phyloP scores from a whole-genome alignment of 257 asterid genomes.

The Hygrophila difformis region DNA sequence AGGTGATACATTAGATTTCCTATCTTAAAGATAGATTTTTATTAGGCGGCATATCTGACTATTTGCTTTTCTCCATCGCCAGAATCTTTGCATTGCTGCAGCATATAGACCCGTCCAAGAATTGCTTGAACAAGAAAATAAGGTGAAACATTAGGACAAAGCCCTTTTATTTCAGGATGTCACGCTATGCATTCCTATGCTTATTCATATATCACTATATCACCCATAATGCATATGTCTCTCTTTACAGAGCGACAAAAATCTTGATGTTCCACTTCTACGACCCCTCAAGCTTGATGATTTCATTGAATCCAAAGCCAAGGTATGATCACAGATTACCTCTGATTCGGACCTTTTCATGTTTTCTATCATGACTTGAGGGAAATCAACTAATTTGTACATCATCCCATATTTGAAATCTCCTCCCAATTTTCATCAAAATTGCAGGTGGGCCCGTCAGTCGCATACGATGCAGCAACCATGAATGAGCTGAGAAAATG shows the following conservation, averaged over 20 bases:
- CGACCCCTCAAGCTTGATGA: slow-evolving; percentile 73
- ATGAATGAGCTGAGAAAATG: slow-evolving; percentile 95
- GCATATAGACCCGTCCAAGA: slow-evolving; percentile 95
- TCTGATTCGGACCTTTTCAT: too few relatives aligned
- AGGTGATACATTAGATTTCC: slow-evolving; percentile 32
- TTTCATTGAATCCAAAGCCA: slow-evolving; percentile 67
- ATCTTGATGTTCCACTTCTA: slow-evolving; percentile 29
- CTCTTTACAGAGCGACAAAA: slow-evolving; percentile 46
- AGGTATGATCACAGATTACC: slow-evolving; percentile 50
- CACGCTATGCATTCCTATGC: too few relatives aligned
- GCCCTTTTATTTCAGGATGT: too few relatives aligned
- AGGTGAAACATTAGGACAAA: slow-evolving; percentile 26
- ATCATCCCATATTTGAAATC: too few relatives aligned
- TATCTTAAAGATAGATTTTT: too few relatives aligned
- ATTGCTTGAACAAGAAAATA: slow-evolving; percentile 63
- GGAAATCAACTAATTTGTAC: too few relatives aligned
- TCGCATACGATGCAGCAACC: slow-evolving; percentile 87
- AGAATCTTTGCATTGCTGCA: slow-evolving; percentile 95
- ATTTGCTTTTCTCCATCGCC: slow-evolving; percentile 9
- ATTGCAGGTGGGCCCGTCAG: slow-evolving; percentile 92
- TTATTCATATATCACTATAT: not conserved
- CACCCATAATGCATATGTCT: too few relatives aligned
- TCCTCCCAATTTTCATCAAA: not conserved
- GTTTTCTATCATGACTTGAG: too few relatives aligned
- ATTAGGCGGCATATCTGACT: too few relatives aligned